These are phyloP conservation scores for Paramecium pentaurelia DNA, from an alignment of 73 alveolate genomes.

Conservation along the genomic window DNA sequence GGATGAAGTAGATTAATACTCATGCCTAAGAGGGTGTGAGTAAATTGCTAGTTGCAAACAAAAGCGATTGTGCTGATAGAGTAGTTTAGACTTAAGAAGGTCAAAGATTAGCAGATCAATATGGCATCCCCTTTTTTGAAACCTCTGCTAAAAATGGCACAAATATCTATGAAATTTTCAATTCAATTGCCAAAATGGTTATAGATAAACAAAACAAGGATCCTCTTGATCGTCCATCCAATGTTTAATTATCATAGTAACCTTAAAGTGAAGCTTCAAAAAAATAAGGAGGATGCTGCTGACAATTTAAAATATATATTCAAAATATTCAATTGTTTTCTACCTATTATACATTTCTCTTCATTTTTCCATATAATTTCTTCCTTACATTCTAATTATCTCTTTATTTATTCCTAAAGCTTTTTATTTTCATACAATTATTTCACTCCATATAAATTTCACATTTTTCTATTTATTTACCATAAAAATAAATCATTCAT, in stretches of 20 bases:
- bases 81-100: slow-evolving; percentile 39
- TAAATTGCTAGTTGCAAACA: slow-evolving; percentile 51
- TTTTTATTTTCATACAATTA: too few relatives aligned
- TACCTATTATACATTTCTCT: not conserved
- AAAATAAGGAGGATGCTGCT: not conserved
- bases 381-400: not conserved
- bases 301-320: not conserved
- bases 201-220: slow-evolving; percentile 12
- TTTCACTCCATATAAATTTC: not conserved
- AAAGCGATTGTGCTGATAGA: slow-evolving; percentile 64
- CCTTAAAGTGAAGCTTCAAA: not conserved
- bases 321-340: not conserved
- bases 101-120: slow-evolving; percentile 31
- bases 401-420: not conserved
- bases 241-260: not conserved
- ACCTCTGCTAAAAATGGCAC: slow-evolving; percentile 47
- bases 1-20: slow-evolving; percentile 55
- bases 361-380: not conserved
- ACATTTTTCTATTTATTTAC: too few relatives aligned
- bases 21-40: slow-evolving; percentile 51
- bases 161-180: slow-evolving; percentile 31
- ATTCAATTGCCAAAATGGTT: slow-evolving; percentile 39
- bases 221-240: not conserved
- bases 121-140: slow-evolving; percentile 53
- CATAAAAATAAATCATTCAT: not conserved